Evolutionary conservation across 331 rosid genomes (phyloP), one percentile per base, ranked within the genome.

Genomic region (Arachis monticola): DNA sequence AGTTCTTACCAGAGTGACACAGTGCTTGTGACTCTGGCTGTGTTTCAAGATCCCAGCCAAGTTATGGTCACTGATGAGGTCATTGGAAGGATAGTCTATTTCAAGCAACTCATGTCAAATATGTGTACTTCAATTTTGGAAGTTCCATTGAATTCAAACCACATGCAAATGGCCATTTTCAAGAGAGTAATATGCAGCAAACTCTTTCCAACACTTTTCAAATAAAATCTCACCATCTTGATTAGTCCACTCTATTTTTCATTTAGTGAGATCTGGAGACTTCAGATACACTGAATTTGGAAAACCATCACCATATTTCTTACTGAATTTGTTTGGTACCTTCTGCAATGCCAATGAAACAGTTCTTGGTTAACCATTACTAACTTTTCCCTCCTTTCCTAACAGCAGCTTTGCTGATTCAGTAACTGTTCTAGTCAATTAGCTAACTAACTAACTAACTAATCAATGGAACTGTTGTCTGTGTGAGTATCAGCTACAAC

Each of bases 181-280:
- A 2, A 51, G 57, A 11, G 57, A 12, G 7, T 51, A 51, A 12
- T 11, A 51, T 3, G 14, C 1, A 4, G 57, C 57, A 51, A 51
- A 71, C 3, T 79, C 69, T 46, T 22, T 53, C 78, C 82, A 72
- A 2, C 74, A 74, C n/a, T 70, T 69, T 5, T 65, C 38, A 10
- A 82, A 69, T 67, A 67, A 77, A 8, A 80, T 80, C 13, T 48
- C 77, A 0, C 80, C 71, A 30, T 81, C 66, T 42, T 55, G n/a
- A 11, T 69, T 58, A 10, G 10, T 72, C 77, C 79, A n/a, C 17
- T 52, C 63, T 5, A 82, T 45, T 42, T 64, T 38, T 85, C 89
- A 79, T 17, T 69, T 1, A 9, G 35, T 60, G 32, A 79, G 77
- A 64, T 48, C 73, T 6, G 87, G 87, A 81, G 82, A 82, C 55